Percentiles rank a stretch among this genome's conserved stretches.
Conservation (phyloP, 148 eudicot genomes). For the Salicornia ramosissima region DNA sequence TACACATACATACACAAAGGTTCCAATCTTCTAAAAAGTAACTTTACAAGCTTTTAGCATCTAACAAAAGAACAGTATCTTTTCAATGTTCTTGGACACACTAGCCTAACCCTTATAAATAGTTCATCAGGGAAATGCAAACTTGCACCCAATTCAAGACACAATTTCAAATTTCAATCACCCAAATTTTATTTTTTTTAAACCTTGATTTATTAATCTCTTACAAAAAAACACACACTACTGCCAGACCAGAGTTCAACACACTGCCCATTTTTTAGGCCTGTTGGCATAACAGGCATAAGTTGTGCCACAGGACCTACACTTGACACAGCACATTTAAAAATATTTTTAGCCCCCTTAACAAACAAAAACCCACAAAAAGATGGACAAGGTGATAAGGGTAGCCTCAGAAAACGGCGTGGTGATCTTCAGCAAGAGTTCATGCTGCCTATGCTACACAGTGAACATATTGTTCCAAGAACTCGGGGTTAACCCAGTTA, state of each 20-base stretch:
- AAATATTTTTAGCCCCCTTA: no score
- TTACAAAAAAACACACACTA: conserved; percentile 1
- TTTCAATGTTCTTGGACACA: conserved; percentile 37
- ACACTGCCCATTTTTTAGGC: background rate
- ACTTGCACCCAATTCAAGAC: conserved; percentile 30
- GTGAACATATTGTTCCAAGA: conserved; percentile 71
- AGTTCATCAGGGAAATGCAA: conserved; percentile 25
- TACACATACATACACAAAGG: background rate
- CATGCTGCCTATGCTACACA: conserved; percentile 79
- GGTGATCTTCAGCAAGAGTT: conserved; percentile 85
- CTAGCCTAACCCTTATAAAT: conserved; percentile 48
- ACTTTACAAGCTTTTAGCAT: conserved; percentile 40
- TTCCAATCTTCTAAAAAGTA: conserved; percentile 32
- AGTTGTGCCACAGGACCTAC: conserved; percentile 20
- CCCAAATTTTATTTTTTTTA: background rate
- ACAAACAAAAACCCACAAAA: no score
- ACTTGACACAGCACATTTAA: background rate
- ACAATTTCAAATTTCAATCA: conserved; percentile 6
- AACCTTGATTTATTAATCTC: background rate
- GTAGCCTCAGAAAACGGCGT: conserved; percentile 65
- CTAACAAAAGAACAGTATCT: conserved; percentile 45
- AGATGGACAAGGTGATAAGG: conserved; percentile 68
- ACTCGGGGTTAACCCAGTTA: conserved; percentile 54
- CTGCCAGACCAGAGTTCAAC: background rate
- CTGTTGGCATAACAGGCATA: conserved; percentile 21